Base-by-base conservation (phyloP, 2,329 filamentous ascomycete species). In the Fusarium sp. region DNA sequence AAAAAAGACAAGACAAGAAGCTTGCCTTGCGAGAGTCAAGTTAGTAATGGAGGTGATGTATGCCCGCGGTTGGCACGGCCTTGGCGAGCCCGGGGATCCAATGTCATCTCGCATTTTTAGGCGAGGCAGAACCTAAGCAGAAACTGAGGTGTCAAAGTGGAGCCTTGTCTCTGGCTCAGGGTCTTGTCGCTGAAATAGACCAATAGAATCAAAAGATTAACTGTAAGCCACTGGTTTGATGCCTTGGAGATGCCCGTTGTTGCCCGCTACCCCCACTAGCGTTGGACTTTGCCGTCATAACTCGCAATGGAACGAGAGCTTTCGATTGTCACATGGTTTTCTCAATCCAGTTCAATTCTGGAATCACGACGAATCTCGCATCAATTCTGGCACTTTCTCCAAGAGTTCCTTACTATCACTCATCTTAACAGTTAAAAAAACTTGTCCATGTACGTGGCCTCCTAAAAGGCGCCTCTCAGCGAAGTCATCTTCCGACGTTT, bases 51-150 rank as follows among this genome's bases (percentile, higher is more conserved):
- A 65, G 41, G 55, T 72, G 70, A 72, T 72, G 69, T 55, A 59
- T 57, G 64, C n/a, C 49, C 60, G 63, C 60, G 63, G 68, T 73
- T 77, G 75, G 61, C 66, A 72, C 74, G 73, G 74, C 60, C 70
- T 77, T 69, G 74, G 75, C 76, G 71, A 66, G 56, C 62, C 59
- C 62, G 49, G 24, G 55, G 55, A 28, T 51, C 55, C 63, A 57
- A 68, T 78, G 77, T 79, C 77, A 79, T 79, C 73, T 77, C 76
- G 75, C 77, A 78, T 74, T 56, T 66, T 55, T 45, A 65, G 65
- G 52, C 65, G 59, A 66, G 66, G 65, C 70, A 75, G 51, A 55
- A 60, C 33, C 33, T 33, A 33, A 54, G 51, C 33, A 62, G 59
- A 42, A 36, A 49, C 24, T 41, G 61, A 64, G 44, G 55, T 63